Conservation (phyloP, 192 early-diverging fungal species). For the Gryganskiella cystojenkinii region DNA sequence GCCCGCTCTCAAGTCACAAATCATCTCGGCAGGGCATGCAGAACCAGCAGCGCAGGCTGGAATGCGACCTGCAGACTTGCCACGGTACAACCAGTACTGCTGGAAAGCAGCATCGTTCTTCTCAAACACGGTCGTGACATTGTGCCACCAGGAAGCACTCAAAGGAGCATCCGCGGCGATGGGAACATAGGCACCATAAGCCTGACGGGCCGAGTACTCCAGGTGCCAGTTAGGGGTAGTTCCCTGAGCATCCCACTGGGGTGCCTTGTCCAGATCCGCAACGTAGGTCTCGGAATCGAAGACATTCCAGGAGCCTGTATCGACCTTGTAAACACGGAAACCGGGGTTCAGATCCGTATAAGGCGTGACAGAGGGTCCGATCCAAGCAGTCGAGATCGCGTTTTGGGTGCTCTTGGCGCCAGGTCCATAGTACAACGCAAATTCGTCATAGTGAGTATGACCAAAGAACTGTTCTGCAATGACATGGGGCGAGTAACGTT, state of each 20-base stretch:
- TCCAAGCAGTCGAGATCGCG: conserved; percentile 56
- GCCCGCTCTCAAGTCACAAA: conserved; percentile 30
- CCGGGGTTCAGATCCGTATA: conserved; percentile 60
- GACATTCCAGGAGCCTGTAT: conserved; percentile 57
- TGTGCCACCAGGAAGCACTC: conserved; percentile 61
- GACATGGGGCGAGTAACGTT: conserved; percentile 62
- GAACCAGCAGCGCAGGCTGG: conserved; percentile 18
- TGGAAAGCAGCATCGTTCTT: conserved; percentile 43
- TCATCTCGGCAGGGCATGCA: conserved; percentile 22
- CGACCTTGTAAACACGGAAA: conserved; percentile 64
- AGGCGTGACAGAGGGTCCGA: conserved; percentile 61
- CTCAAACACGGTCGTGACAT: conserved; percentile 56
- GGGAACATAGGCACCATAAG: conserved; percentile 32
- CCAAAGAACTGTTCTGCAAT: conserved; percentile 66
- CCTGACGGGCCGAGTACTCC: conserved; percentile 59
- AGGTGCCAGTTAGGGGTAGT: conserved; percentile 57
- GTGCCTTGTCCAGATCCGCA: conserved; percentile 55
- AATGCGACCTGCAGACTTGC: conserved; percentile 39
- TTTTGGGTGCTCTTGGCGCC: conserved; percentile 31
- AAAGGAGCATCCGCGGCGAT: conserved; percentile 29
- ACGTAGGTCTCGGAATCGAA: conserved; percentile 60
- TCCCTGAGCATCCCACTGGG: conserved; percentile 37
- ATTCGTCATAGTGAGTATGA: conserved; percentile 62
- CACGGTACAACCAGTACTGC: conserved; percentile 52
- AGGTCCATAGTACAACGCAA: conserved; percentile 57